Percentiles rank a stretch among this genome's conserved stretches.
phyloP scores from a whole-genome alignment of 2,329 filamentous ascomycete genomes.

The Chaetomium olivaceum region DNA sequence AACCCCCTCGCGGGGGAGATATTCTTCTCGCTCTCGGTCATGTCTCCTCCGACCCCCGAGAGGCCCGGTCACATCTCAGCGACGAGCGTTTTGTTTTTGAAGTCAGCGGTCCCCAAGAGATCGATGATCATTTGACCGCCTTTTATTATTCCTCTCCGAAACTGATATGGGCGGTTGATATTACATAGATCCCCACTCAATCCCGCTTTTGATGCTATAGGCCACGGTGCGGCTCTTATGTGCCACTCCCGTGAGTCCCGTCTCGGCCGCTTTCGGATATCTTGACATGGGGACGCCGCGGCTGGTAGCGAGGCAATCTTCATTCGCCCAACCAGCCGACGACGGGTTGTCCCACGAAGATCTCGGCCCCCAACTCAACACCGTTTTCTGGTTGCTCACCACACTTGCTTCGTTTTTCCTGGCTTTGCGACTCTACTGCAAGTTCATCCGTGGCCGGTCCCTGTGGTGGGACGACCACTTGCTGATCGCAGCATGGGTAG shows the following conservation, averaged over 20 bases:
- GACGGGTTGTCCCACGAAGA: constrained; percentile 23
- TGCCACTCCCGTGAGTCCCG: neutral
- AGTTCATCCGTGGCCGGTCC: constrained; percentile 22
- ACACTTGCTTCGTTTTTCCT: constrained; percentile 27
- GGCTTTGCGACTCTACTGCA: constrained; percentile 29
- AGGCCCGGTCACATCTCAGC: neutral
- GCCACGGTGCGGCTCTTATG: neutral
- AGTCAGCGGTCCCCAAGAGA: neutral
- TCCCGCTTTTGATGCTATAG: neutral
- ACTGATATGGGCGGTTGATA: neutral
- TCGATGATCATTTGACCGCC: neutral
- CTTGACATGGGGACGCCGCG: neutral
- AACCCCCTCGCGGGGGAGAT: too few relatives aligned
- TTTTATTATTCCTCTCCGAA: neutral
- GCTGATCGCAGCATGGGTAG: constrained; percentile 31
- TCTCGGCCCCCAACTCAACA: constrained; percentile 28
- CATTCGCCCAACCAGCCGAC: neutral
- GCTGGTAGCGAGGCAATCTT: neutral
- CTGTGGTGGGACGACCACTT: constrained; percentile 35
- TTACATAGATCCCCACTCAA: neutral
- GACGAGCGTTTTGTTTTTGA: neutral
- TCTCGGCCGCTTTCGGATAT: neutral
- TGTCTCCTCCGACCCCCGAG: neutral
- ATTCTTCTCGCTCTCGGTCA: neutral
- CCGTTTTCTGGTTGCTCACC: constrained; percentile 30